These are phyloP conservation scores for Xylaria cubensis DNA, from an alignment of 495 filamentous ascomycete species.

Conservation along the genomic window DNA sequence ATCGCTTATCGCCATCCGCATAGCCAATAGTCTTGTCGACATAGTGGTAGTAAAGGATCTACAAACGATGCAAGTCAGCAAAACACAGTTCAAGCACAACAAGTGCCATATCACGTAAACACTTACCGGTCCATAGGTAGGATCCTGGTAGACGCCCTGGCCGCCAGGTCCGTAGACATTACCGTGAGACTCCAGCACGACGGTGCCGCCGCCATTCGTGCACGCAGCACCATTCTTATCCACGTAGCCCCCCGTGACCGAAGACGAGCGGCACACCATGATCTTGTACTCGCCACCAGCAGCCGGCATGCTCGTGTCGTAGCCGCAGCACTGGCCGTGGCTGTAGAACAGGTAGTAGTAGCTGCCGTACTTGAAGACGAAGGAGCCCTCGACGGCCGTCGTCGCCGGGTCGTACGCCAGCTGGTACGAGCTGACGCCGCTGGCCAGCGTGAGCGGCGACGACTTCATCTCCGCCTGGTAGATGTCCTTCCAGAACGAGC, in stretches of 20 bases:
- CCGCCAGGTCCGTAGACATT: conserved; percentile 76
- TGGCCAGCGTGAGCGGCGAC: conserved; percentile 37
- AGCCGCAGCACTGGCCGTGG: conserved; percentile 66
- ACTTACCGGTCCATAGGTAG: conserved; percentile 43
- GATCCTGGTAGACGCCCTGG: conserved; percentile 56
- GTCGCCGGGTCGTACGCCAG: conserved; percentile 63
- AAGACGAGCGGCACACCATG: conserved; percentile 63
- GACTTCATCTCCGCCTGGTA: conserved; percentile 65
- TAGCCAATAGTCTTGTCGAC: conserved; percentile 68
- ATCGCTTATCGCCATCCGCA: conserved; percentile 66
- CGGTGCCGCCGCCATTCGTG: conserved; percentile 65
- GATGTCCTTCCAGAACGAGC: conserved; percentile 73
- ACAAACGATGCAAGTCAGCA: conserved; percentile 10
- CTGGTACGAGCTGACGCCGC: conserved; percentile 48
- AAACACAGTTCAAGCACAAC: conserved; percentile 38
- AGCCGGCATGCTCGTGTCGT: conserved; percentile 55
- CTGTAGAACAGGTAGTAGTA: conserved; percentile 76
- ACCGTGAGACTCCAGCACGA: conserved; percentile 66
- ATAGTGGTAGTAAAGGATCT: conserved; percentile 78
- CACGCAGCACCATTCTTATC: conserved; percentile 65
- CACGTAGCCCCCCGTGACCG: conserved; percentile 62
- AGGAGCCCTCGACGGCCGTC: conserved; percentile 64
- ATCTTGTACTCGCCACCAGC: conserved; percentile 71
- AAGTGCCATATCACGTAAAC: conserved; percentile 47
- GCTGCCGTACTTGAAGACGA: conserved; percentile 58